phyloP scores from a whole-genome alignment of 768 basidiomycete genomes.

The Auricularia sp. region DNA sequence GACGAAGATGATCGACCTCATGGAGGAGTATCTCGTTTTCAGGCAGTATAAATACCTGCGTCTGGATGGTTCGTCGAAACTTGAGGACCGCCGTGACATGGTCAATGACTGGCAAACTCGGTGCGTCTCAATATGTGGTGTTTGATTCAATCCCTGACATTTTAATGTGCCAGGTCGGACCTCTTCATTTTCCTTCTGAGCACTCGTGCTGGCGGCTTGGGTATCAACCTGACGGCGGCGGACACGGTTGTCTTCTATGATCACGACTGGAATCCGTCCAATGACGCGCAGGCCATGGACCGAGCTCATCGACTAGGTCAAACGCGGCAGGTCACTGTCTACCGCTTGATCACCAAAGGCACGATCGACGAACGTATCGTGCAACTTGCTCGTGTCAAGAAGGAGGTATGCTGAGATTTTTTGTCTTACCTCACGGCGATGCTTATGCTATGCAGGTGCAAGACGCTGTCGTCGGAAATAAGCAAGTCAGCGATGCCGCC shows the following conservation, averaged over 20 bases:
- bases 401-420: constrained; percentile 55
- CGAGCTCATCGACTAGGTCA: constrained; percentile 94
- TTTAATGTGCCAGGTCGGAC: constrained; percentile 46
- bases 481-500: constrained; percentile 84
- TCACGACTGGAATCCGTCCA: constrained; percentile 94
- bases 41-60: constrained; percentile 93
- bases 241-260: constrained; percentile 95
- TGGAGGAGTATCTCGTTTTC: constrained; percentile 97
- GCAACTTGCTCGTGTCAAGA: constrained; percentile 90
- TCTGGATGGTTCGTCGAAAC: constrained; percentile 85
- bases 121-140: constrained; percentile 31
- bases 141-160: background rate
- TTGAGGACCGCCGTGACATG: constrained; percentile 97
- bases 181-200: constrained; percentile 86
- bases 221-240: constrained; percentile 91
- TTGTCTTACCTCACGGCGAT: background rate
- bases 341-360: constrained; percentile 85
- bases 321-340: constrained; percentile 94
- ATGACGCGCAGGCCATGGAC: constrained; percentile 97
- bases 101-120: constrained; percentile 98
- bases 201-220: constrained; percentile 90
- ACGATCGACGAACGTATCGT: constrained; percentile 97
- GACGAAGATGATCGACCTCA: constrained; percentile 99
- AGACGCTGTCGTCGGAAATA: constrained; percentile 98
- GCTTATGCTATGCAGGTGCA: constrained; percentile 56